Percentiles rank a stretch among this genome's conserved stretches.
Evolutionary conservation across 2,329 filamentous ascomycete species (phyloP).

Genomic region (Fusarium sp.): DNA sequence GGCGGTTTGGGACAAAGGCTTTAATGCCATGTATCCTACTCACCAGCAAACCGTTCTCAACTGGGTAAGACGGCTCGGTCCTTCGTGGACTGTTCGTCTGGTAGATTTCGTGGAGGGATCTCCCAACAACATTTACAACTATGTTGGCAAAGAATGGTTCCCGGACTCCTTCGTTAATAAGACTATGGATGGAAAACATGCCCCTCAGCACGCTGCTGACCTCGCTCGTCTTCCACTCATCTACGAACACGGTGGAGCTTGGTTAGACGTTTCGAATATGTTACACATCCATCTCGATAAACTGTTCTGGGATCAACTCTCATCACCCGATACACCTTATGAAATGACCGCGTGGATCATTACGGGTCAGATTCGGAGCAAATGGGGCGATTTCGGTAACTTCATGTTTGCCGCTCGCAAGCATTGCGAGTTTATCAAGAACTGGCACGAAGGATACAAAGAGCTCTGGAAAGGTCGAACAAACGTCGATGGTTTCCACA

Average conservation of each 20-base stretch:
- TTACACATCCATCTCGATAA: conserved; percentile 54
- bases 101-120: conserved; percentile 52
- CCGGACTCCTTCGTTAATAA: conserved; percentile 39
- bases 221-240: conserved; percentile 57
- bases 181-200: conserved; percentile 54
- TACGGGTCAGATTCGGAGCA: conserved; percentile 47
- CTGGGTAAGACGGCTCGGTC: conserved; percentile 56
- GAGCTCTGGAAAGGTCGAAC: conserved; percentile 50
- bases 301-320: conserved; percentile 56
- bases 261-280: conserved; percentile 57
- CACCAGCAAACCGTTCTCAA: conserved; percentile 53
- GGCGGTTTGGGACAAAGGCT: conserved; percentile 57
- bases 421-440: conserved; percentile 55
- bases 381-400: conserved; percentile 53
- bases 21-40: conserved; percentile 51
- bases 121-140: conserved; percentile 52
- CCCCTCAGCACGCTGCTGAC: conserved; percentile 59
- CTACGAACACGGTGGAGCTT: conserved; percentile 55
- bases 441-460: conserved; percentile 54
- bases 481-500: conserved; percentile 49
- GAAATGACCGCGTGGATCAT: conserved; percentile 51
- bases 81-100: conserved; percentile 55
- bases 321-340: conserved; percentile 50
- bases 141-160: conserved; percentile 44
- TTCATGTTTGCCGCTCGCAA: conserved; percentile 56